Conservation (phyloP, 345 rosid species). For the Cardiospermum halicacabum region DNA sequence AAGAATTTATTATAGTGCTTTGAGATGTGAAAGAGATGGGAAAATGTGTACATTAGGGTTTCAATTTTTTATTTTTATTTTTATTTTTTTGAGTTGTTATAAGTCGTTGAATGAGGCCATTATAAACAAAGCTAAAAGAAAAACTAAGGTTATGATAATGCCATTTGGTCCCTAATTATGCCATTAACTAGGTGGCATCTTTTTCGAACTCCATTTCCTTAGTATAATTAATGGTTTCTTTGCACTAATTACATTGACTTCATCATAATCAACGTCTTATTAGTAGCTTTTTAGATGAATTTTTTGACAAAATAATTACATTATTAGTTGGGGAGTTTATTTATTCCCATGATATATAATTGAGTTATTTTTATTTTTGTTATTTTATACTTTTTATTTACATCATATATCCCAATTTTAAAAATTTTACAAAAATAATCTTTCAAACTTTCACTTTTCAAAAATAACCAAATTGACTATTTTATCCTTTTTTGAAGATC, state of each 20-base stretch:
- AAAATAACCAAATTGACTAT: no score
- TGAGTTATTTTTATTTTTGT: no score
- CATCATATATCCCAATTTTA: no score
- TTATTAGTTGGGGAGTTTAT: no score
- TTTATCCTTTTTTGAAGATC: no score
- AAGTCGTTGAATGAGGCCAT: constrained; percentile 29
- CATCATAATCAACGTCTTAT: constrained; percentile 7
- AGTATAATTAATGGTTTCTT: constrained; percentile 3
- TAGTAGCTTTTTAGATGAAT: no score
- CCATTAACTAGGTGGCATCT: constrained; percentile 25
- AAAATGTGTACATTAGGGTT: constrained; percentile 7
- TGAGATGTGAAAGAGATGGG: constrained; percentile 10
- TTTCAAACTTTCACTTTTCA: no score
- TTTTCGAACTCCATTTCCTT: constrained; percentile 2
- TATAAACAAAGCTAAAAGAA: background rate
- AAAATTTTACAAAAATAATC: no score
- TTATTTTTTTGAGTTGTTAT: background rate
- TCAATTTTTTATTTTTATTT: no score
- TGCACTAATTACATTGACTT: constrained; percentile 11
- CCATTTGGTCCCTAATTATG: constrained; percentile 23
- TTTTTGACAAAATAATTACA: no score
- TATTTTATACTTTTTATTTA: no score
- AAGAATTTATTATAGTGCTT: constrained; percentile 11
- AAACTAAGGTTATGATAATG: constrained; percentile 1
- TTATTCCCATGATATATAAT: no score